Conservation (phyloP, 768 basidiomycete genomes). For the Daedaleopsis nitida region DNA sequence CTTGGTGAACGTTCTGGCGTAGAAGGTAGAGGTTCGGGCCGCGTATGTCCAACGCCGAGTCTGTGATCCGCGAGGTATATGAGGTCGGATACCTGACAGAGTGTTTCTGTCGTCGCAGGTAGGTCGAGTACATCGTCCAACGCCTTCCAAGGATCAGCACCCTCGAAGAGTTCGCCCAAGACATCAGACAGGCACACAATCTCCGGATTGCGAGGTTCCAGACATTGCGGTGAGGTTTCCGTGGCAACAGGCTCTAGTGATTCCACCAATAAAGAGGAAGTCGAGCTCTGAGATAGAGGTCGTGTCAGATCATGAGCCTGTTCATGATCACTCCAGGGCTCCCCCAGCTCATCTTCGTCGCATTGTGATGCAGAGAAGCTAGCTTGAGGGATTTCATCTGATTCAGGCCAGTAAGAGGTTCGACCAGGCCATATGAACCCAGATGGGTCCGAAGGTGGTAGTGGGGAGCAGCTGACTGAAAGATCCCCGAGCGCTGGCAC, state of each 20-base stretch:
- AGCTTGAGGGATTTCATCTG: conserved; percentile 16
- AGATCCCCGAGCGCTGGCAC: not conserved
- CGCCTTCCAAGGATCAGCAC: conserved; percentile 22
- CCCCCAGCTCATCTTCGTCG: not conserved
- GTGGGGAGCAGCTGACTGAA: not conserved
- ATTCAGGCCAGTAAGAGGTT: not conserved
- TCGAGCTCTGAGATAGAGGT: not conserved
- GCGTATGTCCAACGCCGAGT: conserved; percentile 9
- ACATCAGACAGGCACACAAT: conserved; percentile 14
- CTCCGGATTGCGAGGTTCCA: not conserved
- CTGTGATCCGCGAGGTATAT: not conserved
- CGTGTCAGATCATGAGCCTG: not conserved
- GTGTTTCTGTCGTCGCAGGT: not conserved
- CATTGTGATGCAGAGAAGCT: conserved; percentile 10
- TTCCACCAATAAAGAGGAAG: not conserved
- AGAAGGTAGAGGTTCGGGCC: too few relatives aligned
- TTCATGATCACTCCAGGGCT: not conserved
- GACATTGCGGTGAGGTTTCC: not conserved
- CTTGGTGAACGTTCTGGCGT: too few relatives aligned
- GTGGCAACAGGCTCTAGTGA: not conserved
- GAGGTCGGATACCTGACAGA: too few relatives aligned
- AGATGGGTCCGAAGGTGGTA: not conserved
- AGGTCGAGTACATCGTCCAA: conserved; percentile 18
- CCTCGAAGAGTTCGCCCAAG: conserved; percentile 26
- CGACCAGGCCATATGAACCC: not conserved